phyloP scores from a whole-genome alignment of 176 grass and related monocot species.

The Triticum monococcum region DNA sequence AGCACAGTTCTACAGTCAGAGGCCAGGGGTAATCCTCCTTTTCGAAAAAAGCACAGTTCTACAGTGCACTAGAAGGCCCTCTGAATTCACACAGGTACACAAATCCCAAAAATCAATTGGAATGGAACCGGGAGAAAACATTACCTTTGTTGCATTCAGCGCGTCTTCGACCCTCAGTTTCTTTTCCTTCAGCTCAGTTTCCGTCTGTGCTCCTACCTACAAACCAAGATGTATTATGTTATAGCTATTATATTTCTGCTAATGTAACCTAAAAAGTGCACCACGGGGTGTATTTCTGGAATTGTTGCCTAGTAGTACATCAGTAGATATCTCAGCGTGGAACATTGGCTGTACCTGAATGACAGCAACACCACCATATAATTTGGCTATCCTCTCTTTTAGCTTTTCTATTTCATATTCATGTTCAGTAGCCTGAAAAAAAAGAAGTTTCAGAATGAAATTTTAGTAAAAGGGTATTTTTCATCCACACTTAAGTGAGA shows the following conservation, averaged over 20 bases:
- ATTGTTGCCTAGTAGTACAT: background rate
- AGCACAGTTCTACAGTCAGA: too few species aligned
- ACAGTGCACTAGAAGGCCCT: background rate
- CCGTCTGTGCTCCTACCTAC: conserved; percentile 92
- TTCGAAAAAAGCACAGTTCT: too few species aligned
- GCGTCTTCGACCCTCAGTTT: conserved; percentile 98
- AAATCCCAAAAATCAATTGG: background rate
- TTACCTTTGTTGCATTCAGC: conserved; percentile 87
- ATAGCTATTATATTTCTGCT: background rate
- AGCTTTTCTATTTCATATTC: background rate
- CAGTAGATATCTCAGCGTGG: background rate
- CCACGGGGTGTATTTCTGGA: background rate
- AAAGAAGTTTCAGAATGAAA: background rate
- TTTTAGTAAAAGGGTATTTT: background rate
- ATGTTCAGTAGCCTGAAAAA: background rate
- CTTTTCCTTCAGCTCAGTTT: conserved; percentile 89
- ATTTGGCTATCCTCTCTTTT: background rate
- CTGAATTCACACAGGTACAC: background rate
- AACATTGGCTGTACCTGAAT: conserved; percentile 60
- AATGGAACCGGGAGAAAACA: background rate
- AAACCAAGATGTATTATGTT: conserved; percentile 5
- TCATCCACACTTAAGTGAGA: background rate
- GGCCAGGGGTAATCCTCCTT: too few species aligned
- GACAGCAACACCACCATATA: conserved; percentile 70
- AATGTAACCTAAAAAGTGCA: conserved; percentile 8